phyloP scores from a whole-genome alignment of 2,329 filamentous ascomycete species.

The Trichoderma sp. region DNA sequence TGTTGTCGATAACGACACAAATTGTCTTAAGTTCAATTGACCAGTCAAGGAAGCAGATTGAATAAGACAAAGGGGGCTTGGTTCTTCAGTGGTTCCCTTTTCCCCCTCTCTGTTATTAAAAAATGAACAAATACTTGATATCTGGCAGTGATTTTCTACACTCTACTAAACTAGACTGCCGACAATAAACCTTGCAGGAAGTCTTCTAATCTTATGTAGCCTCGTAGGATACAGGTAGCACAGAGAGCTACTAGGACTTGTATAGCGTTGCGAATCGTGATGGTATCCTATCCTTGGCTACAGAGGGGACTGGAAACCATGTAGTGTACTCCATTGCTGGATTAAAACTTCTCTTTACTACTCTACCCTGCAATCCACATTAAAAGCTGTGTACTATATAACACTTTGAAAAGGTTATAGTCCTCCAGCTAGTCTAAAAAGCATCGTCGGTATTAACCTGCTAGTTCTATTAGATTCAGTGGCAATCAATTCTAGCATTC shows the following conservation, averaged over 20 bases:
- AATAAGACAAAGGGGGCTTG: neutral
- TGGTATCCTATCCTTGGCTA: neutral
- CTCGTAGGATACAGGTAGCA: neutral
- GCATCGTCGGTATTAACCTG: neutral
- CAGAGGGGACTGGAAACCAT: neutral
- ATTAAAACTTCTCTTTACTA: neutral
- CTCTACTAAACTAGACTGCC: neutral
- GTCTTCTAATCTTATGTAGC: neutral
- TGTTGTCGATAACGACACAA: neutral
- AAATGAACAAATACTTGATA: neutral
- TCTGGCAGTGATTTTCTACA: neutral
- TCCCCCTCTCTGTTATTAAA: neutral
- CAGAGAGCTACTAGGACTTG: neutral
- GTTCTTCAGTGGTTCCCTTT: neutral
- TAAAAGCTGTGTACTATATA: neutral
- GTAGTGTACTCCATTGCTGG: neutral
- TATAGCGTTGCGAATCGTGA: neutral
- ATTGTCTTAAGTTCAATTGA: neutral
- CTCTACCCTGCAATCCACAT: neutral
- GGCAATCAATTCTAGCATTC: no score
- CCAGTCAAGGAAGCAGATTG: neutral
- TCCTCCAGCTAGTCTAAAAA: neutral
- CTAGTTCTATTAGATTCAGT: no score
- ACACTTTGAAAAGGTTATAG: neutral
- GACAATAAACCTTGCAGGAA: neutral